Percentiles rank a stretch among this genome's conserved stretches.
These are phyloP conservation scores for Eucalyptus regnans DNA, from an alignment of 345 rosid genomes.

Conservation along the genomic window DNA sequence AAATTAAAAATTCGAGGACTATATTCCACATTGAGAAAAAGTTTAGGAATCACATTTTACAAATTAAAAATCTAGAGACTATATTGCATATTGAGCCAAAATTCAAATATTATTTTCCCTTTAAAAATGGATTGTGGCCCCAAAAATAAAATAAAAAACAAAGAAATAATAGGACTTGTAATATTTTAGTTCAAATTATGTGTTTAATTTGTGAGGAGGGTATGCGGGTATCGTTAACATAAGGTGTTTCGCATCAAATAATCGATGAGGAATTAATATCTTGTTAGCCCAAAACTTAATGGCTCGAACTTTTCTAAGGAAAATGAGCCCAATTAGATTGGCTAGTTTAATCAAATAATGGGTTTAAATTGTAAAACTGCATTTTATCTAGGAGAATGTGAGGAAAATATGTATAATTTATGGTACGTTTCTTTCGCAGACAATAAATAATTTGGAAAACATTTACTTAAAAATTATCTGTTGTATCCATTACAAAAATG, in stretches of 20 bases:
- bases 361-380: neutral
- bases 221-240: neutral
- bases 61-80: too few species aligned
- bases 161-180: neutral
- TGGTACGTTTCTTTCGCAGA: rapidly evolving
- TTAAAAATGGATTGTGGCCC: neutral
- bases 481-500: neutral
- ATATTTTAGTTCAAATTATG: neutral
- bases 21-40: too few species aligned
- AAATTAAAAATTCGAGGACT: too few species aligned
- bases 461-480: neutral
- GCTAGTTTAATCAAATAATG: neutral
- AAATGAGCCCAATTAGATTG: neutral
- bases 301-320: neutral
- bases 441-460: neutral
- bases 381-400: neutral
- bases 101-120: too few species aligned
- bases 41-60: too few species aligned
- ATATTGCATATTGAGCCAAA: too few species aligned
- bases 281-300: neutral
- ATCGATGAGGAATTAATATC: neutral
- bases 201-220: neutral
- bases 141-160: neutral
- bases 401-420: neutral
- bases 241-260: neutral